Evolutionary conservation across 441 rosid genomes (phyloP), one percentile per base, ranked within the genome.

Genomic region (Cnidoscolus chayamansa): DNA sequence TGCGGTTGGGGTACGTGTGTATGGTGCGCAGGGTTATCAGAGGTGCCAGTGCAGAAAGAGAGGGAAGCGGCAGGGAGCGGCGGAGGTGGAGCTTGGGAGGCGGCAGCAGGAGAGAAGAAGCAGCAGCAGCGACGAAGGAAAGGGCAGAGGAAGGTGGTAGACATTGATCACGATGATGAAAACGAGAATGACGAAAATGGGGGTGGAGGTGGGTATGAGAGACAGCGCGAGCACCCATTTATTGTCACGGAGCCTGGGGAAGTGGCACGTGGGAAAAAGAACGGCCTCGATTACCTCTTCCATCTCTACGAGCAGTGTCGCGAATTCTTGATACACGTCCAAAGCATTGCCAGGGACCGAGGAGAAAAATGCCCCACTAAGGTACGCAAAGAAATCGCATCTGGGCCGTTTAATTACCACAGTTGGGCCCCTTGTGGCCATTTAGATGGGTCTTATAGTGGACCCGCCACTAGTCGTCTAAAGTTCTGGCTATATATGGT

Each of bases 181-280:
- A 76, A 85, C 35, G 87, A 84, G 10, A 85, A 83, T 13, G 88
- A 88, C 0, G 86, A 82, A 16, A 80, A 80, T 1, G 84, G 78
- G 1, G 84, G 72, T 30, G 83, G 45, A 10, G 43, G 71, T n/a
- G 86, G 84, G 12, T 65, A 68, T 13, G 94, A 93, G 89, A 85
- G 97, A 77, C 98, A 94, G 76, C 82, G 98, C 3, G 98, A 94
- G 81, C 97, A 94, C 76, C 98, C 98, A 12, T 94, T 94, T 81
- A 94, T 94, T n/a, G 98, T 94, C 50, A 94, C 98, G 63, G 98
- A 92, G 89, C 97, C 97, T 17, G 96, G 97, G 72, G 98, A 94
- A 70, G 97, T 94, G 61, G 98, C 97, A 78, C 97, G 98, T 70
- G 98, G 98, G 65, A 94, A 94, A 79, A 94, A 94, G 92, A 94